phyloP scores from a whole-genome alignment of 2,329 filamentous ascomycete genomes.

The Colletotrichum orchidophilum region DNA sequence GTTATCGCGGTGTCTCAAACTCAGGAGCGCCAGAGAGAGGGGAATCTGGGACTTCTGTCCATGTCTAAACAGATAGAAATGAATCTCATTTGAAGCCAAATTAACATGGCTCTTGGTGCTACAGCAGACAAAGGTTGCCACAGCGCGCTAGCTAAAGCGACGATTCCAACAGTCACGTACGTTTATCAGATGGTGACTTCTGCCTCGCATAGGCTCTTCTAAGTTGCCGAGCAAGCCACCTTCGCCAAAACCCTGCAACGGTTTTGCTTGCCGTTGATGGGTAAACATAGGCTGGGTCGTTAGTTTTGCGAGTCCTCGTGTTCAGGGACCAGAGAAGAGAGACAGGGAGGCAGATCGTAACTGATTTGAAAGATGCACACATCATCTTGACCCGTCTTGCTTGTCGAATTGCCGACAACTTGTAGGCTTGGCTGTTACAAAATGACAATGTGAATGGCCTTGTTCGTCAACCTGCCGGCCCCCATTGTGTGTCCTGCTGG shows the following conservation, averaged over 20 bases:
- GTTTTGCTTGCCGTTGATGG: not conserved
- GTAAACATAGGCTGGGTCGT: no score
- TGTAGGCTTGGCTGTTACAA: not conserved
- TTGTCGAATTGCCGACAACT: not conserved
- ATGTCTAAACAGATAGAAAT: not conserved
- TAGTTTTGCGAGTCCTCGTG: not conserved
- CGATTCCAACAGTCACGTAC: not conserved
- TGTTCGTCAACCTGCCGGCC: not conserved
- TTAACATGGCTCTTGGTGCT: not conserved
- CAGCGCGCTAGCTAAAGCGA: not conserved
- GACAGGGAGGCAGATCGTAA: not conserved
- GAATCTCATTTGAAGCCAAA: not conserved
- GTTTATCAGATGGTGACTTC: not conserved
- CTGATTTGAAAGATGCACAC: not conserved
- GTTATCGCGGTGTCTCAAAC: not conserved
- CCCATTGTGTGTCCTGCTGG: not conserved
- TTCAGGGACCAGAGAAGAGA: not conserved
- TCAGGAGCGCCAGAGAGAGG: not conserved
- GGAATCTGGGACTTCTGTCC: not conserved
- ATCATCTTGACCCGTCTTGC: not conserved
- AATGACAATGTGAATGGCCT: not conserved
- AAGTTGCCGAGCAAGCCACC: not conserved
- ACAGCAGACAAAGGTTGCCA: not conserved
- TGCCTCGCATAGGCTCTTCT: not conserved
- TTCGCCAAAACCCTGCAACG: not conserved